These are phyloP conservation scores for Aspergillus steynii DNA, from an alignment of 495 filamentous ascomycete species.

Conservation along the genomic window DNA sequence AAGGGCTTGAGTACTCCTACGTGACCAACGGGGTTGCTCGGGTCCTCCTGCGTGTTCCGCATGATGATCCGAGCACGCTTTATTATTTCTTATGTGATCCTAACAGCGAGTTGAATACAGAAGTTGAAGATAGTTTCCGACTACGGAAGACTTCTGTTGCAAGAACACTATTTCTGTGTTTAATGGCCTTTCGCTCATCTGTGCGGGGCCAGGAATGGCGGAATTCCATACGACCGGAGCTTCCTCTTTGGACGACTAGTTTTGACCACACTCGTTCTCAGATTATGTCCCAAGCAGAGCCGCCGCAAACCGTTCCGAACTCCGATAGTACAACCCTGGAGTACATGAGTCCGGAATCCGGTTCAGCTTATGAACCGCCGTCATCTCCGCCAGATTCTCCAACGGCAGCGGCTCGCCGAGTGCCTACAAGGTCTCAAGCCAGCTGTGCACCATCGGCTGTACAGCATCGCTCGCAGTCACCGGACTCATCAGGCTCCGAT, in stretches of 20 bases:
- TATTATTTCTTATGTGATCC: conserved; percentile 40
- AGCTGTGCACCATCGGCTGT: background rate
- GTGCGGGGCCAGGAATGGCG: conserved; percentile 31
- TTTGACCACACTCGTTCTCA: conserved; percentile 25
- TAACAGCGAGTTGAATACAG: conserved; percentile 28
- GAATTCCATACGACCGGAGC: conserved; percentile 16
- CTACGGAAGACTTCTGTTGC: conserved; percentile 19
- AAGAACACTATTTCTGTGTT: conserved; percentile 24
- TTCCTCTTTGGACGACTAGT: conserved; percentile 24
- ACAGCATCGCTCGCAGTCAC: conserved; percentile 1
- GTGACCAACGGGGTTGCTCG: conserved; percentile 30
- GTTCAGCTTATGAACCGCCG: conserved; percentile 22
- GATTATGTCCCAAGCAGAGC: conserved; percentile 13
- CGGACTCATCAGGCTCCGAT: conserved; percentile 24
- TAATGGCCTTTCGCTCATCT: conserved; percentile 25
- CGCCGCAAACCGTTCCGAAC: conserved; percentile 16
- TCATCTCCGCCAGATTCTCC: conserved; percentile 19
- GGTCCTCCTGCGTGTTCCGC: conserved; percentile 35
- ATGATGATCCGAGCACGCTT: conserved; percentile 33
- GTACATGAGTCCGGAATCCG: background rate
- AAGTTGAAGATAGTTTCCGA: conserved; percentile 4
- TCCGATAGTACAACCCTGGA: background rate
- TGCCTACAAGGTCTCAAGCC: background rate
- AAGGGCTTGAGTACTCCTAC: conserved; percentile 30
- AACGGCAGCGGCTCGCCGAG: conserved; percentile 16